Conservation (phyloP, 768 basidiomycete species). For the Collybia sordida region DNA sequence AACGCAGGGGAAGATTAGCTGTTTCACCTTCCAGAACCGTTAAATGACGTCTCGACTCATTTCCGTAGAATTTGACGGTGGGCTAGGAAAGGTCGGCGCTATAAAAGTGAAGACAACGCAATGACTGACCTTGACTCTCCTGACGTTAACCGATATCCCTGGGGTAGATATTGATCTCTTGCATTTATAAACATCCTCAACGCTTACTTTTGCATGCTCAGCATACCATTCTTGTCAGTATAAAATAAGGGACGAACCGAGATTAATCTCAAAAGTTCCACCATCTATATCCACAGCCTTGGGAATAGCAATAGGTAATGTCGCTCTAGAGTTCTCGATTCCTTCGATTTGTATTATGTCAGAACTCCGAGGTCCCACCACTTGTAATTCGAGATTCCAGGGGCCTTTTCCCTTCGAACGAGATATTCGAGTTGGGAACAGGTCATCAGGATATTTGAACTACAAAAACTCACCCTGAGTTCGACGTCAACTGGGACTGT, state of each 20-base stretch:
- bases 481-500: slow-evolving; percentile 77
- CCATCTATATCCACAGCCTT: slow-evolving; percentile 62
- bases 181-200: slow-evolving; percentile 89
- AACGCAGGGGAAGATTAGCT: slow-evolving; percentile 73
- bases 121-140: slow-evolving; percentile 65
- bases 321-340: slow-evolving; percentile 55
- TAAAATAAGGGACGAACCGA: slow-evolving; percentile 44
- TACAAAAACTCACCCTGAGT: slow-evolving; percentile 57
- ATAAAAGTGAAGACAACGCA: neutral
- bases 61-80: slow-evolving; percentile 83
- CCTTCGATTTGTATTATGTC: slow-evolving; percentile 55
- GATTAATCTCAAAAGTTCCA: slow-evolving; percentile 77
- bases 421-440: neutral
- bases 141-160: slow-evolving; percentile 84
- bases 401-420: slow-evolving; percentile 76
- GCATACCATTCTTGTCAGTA: slow-evolving; percentile 1
- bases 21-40: slow-evolving; percentile 74
- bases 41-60: slow-evolving; percentile 51
- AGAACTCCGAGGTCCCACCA: slow-evolving; percentile 71
- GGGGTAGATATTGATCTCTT: slow-evolving; percentile 71
- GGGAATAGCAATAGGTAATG: slow-evolving; percentile 68
- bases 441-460: neutral
- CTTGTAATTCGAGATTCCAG: slow-evolving; percentile 83
- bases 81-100: slow-evolving; percentile 48
- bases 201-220: slow-evolving; percentile 56